Conservation (phyloP, 441 rosid genomes). For the Euphorbia corollata region DNA sequence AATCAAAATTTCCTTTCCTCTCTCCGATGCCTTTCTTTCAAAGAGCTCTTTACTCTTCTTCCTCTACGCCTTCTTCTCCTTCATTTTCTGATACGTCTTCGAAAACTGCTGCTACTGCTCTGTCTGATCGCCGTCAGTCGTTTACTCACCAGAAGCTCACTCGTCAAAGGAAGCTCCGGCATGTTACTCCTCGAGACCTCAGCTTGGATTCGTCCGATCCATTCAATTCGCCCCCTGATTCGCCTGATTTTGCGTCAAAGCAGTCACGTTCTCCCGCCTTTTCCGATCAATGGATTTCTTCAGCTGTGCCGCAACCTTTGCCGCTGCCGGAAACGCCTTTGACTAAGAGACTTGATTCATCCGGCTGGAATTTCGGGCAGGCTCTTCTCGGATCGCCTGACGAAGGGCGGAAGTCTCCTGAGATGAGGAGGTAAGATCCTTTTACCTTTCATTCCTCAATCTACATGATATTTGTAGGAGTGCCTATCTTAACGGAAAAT, state of each 20-base stretch:
- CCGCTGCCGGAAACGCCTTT: constrained; percentile 40
- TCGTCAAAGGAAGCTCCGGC: constrained; percentile 40
- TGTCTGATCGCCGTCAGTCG: constrained; percentile 16
- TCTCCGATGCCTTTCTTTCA: constrained; percentile 22
- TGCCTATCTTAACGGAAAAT: background rate
- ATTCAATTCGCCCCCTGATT: constrained; percentile 21
- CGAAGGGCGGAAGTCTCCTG: constrained; percentile 15
- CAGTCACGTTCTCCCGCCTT: constrained; percentile 10
- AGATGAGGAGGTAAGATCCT: constrained; percentile 22
- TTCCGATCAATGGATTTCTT: constrained; percentile 23
- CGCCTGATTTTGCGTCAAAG: constrained; percentile 27
- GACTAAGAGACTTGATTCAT: constrained; percentile 19
- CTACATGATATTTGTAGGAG: background rate
- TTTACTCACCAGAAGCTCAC: constrained; percentile 30
- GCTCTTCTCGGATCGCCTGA: constrained; percentile 23
- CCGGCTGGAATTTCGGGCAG: constrained; percentile 12
- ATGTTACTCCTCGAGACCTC: constrained; percentile 14
- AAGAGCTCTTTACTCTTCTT: constrained; percentile 3
- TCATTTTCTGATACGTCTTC: constrained; percentile 4
- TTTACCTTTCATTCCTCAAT: background rate
- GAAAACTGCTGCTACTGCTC: constrained; percentile 6
- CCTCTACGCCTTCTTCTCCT: constrained; percentile 21
- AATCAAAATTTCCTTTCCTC: constrained; percentile 2
- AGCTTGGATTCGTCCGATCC: constrained; percentile 22
- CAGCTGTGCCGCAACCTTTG: constrained; percentile 45